Percentiles rank a stretch among this genome's conserved stretches.
Conservation (phyloP, 257 asterid genomes). For the Echites panduratus region DNA sequence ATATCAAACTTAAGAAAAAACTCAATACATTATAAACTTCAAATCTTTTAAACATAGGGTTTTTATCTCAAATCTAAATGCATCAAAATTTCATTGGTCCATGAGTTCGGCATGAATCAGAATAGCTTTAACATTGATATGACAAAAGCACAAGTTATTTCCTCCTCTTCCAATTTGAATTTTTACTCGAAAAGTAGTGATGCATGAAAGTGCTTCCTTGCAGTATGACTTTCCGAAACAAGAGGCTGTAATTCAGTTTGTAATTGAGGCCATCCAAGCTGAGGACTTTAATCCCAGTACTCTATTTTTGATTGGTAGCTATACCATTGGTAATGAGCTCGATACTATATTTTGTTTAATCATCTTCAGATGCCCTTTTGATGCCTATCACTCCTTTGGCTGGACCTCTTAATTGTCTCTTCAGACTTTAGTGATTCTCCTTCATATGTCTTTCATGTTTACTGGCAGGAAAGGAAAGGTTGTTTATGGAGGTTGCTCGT, state of each 20-base stretch:
- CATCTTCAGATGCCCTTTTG: background rate
- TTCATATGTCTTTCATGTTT: background rate
- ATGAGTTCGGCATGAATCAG: background rate
- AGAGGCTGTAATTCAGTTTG: conserved; percentile 82
- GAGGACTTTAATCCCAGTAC: conserved; percentile 88
- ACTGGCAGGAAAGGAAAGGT: conserved; percentile 75
- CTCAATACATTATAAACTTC: background rate
- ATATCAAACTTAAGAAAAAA: background rate
- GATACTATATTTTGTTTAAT: background rate
- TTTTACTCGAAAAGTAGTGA: conserved; percentile 3
- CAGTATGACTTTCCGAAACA: conserved; percentile 97
- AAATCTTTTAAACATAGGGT: background rate
- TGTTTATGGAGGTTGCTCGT: conserved; percentile 83
- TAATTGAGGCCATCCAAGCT: conserved; percentile 93
- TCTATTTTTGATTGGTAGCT: conserved; percentile 90
- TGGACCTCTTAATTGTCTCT: background rate
- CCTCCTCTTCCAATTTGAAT: background rate
- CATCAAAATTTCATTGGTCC: background rate
- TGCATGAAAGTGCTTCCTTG: conserved; percentile 1
- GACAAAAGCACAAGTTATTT: background rate
- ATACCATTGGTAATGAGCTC: conserved; percentile 64
- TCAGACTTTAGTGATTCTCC: background rate
- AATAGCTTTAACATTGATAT: no score
- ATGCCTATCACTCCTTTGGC: background rate
- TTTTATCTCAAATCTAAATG: background rate